Evolutionary conservation across 1,284 basidiomycete genomes (phyloP).

Genomic region (Ceratobasidium papillatum): DNA sequence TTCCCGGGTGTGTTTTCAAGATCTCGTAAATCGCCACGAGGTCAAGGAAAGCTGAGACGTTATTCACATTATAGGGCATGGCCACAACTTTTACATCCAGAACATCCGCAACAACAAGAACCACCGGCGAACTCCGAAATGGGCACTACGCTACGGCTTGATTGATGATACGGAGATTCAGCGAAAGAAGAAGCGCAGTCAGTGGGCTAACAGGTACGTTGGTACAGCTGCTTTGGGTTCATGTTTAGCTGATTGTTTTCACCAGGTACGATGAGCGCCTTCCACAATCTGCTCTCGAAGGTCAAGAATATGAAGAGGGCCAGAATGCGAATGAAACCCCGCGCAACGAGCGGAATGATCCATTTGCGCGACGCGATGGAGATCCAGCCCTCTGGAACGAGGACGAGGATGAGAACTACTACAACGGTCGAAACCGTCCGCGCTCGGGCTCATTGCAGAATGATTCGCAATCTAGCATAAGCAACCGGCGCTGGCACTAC

Average conservation of each 20-base stretch:
- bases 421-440: conserved; percentile 57
- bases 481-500: conserved; percentile 76
- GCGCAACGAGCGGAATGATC: conserved; percentile 49
- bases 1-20: conserved; percentile 72
- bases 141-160: conserved; percentile 90
- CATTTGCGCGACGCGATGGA: conserved; percentile 51
- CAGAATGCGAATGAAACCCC: conserved; percentile 57
- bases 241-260: not conserved
- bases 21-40: conserved; percentile 39
- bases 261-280: conserved; percentile 78
- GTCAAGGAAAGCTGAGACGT: not conserved
- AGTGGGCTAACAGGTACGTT: conserved; percentile 75
- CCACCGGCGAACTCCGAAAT: conserved; percentile 89
- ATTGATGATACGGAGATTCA: conserved; percentile 79
- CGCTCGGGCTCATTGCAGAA: conserved; percentile 49
- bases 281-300: conserved; percentile 74
- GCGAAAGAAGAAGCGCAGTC: conserved; percentile 78
- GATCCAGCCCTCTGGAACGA: conserved; percentile 65
- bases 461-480: conserved; percentile 49
- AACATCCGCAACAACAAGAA: conserved; percentile 97
- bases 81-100: conserved; percentile 79
- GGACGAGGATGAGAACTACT: conserved; percentile 77
- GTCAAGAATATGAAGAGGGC: conserved; percentile 79
- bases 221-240: not conserved
- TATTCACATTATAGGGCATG: conserved; percentile 63